Percentiles rank a stretch among this genome's conserved stretches.
Conservation (phyloP, 2,329 filamentous ascomycete genomes). For the Penicillium psychrosexuale region DNA sequence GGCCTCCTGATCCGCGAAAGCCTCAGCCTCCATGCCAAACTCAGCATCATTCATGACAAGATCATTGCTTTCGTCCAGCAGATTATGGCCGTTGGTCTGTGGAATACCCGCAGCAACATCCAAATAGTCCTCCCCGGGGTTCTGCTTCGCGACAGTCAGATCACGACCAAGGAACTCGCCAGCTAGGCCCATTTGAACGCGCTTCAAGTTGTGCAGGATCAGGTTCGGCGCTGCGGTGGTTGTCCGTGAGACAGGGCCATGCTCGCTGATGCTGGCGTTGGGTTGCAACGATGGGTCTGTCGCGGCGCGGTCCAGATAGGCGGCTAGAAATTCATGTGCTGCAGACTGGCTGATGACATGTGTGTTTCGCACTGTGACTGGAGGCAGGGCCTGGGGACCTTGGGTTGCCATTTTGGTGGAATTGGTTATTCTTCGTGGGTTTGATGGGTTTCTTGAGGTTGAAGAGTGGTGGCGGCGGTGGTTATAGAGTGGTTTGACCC, state of each 20-base stretch:
- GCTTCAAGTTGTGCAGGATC: constrained; percentile 46
- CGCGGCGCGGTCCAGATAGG: constrained; percentile 42
- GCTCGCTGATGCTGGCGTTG: constrained; percentile 44
- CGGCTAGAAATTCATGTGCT: constrained; percentile 43
- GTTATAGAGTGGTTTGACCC: background rate
- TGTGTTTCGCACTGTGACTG: constrained; percentile 37
- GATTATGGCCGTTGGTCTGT: constrained; percentile 31
- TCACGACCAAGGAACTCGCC: constrained; percentile 44
- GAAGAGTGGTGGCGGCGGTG: background rate
- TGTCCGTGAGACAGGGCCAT: constrained; percentile 43
- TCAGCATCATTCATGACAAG: constrained; percentile 43
- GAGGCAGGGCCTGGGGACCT: constrained; percentile 38
- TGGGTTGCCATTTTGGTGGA: constrained; percentile 35
- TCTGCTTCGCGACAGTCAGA: constrained; percentile 37
- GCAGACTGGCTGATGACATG: constrained; percentile 37
- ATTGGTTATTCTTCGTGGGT: constrained; percentile 4
- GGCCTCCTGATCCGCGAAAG: constrained; percentile 40
- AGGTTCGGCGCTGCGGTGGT: constrained; percentile 42
- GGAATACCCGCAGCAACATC: constrained; percentile 35
- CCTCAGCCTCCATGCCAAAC: constrained; percentile 37
- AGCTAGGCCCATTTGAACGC: constrained; percentile 44
- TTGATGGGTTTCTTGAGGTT: background rate
- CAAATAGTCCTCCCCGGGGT: constrained; percentile 38
- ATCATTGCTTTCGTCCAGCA: constrained; percentile 40
- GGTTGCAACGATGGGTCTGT: constrained; percentile 45